These are phyloP conservation scores for Colletotrichum liriopes DNA, from an alignment of 2,329 filamentous ascomycete genomes.

Conservation along the genomic window DNA sequence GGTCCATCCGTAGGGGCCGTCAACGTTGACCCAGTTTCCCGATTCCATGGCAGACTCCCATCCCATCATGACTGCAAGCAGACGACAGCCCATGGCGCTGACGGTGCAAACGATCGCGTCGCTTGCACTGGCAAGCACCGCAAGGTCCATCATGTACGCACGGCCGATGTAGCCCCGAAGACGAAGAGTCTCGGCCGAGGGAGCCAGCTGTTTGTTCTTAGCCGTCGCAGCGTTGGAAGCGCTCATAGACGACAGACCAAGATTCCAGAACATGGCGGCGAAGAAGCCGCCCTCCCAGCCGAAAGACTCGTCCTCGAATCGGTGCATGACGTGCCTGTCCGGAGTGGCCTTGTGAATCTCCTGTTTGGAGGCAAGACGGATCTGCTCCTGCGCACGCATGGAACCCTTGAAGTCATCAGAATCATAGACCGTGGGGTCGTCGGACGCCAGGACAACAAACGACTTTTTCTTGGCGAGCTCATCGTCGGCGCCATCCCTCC, in stretches of 20 bases:
- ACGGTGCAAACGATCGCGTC: conserved; percentile 85
- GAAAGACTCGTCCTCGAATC: conserved; percentile 81
- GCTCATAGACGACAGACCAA: conserved; percentile 69
- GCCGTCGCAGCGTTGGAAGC: conserved; percentile 54
- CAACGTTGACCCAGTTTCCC: conserved; percentile 83
- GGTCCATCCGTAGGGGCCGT: conserved; percentile 77
- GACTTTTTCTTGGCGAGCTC: conserved; percentile 56
- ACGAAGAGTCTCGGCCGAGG: conserved; percentile 71
- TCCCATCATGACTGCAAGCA: conserved; percentile 89
- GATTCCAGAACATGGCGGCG: conserved; percentile 83
- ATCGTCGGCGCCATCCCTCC: conserved; percentile 53
- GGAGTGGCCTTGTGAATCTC: conserved; percentile 58
- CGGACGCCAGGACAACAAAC: conserved; percentile 80
- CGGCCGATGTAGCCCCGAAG: conserved; percentile 82
- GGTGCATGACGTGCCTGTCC: conserved; percentile 68
- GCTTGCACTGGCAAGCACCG: conserved; percentile 77
- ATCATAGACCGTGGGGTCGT: conserved; percentile 83
- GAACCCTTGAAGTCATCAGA: conserved; percentile 73
- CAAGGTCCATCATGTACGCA: conserved; percentile 87
- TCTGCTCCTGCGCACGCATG: conserved; percentile 80
- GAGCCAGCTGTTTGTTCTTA: conserved; percentile 52
- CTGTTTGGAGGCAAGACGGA: conserved; percentile 80
- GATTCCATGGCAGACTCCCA: conserved; percentile 78
- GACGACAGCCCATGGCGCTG: conserved; percentile 79
- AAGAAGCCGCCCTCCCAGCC: conserved; percentile 95